Evolutionary conservation across 2,329 filamentous ascomycete genomes (phyloP), one percentile per base, ranked within the genome.

Genomic region (Pleurostoma richardsiae): DNA sequence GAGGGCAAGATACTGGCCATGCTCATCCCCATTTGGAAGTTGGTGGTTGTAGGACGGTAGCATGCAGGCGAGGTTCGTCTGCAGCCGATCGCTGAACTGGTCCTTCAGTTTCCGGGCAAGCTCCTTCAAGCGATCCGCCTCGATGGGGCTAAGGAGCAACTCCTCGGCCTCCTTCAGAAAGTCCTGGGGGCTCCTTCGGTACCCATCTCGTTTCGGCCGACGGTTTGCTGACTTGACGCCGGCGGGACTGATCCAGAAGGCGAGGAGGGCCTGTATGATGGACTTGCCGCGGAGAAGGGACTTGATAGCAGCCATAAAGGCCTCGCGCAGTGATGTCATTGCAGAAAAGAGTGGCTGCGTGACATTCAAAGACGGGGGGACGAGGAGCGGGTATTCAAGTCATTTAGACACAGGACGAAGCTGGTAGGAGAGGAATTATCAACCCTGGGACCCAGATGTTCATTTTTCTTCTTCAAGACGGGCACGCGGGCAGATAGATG

Each of bases 21-120:
- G 61, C 57, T 86, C 83, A 41, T 68, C 60, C 44, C 83, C 83
- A n/a, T 65, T 72, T 2, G 83, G 83, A 5, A 86, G 68, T 53
- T 79, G 75, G 54, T 83, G 76, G 66, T 77, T 85, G 66, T 82
- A 85, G 10, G 81, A 84, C 3, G 82, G 82, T 26, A 85, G 70
- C 82, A 85, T 85, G 59, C 75, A 82, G 50, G 75, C 70, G 50
- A 72, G 64, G 56, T 80, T 74, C 30, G 66, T 69, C 51, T 72
- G 62, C 47, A 84, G 63, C 36, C 73, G 71, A 40, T 78, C 69
- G 40, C 72, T 59, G 55, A 82, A 80, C 59, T 85, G 77, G 33
- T 64, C 61, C 62, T 76, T 79, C 48, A 85, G 62, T 30, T 67
- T 68, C 43, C 61, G 57, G 3, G 77, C 74, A 47, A 84, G 69